Base-by-base conservation (phyloP, 1,139 yeast species). In the Eremothecium sinecaudum region DNA sequence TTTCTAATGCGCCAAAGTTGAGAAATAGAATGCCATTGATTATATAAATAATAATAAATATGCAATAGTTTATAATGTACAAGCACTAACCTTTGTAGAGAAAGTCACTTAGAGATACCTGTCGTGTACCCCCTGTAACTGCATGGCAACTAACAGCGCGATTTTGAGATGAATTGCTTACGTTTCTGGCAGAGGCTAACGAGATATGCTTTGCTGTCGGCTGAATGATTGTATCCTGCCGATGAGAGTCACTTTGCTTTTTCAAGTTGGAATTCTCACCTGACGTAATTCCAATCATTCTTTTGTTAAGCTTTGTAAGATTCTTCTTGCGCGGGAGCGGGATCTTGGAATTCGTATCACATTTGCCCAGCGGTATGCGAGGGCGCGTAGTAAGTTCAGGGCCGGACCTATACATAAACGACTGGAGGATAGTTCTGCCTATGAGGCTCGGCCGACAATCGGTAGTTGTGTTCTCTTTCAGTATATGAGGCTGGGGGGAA, bases 11-110 rank as follows among this genome's bases (percentile, higher is more conserved):
- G n/a, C n/a, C n/a, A n/a, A n/a, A n/a, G n/a, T n/a, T n/a, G n/a
- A n/a, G n/a, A n/a, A n/a, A n/a, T n/a, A n/a, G n/a, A n/a, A n/a
- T n/a, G n/a, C n/a, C n/a, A n/a, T n/a, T n/a, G n/a, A n/a, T n/a
- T n/a, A n/a, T n/a, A n/a, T n/a, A n/a, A n/a, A n/a, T n/a, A n/a
- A n/a, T n/a, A n/a, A n/a, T 21, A 21, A n/a, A 21, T 21, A 11
- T 13, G 5, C 22, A n/a, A 3, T 21, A 21, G 6, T 16, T 5
- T 3, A n/a, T 24, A 24, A 24, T 7, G 13, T 4, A 24, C n/a
- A n/a, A n/a, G n/a, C n/a, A n/a, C 13, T 16, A 24, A 24, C 16
- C 28, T n/a, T 24, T 24, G 5, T 24, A 24, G 13, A 24, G 28
- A 15, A 24, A 24, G 16, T 24, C 16, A 4, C 16, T 24, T 12